These are phyloP conservation scores for Crucibulum parvulum DNA, from an alignment of 1,284 basidiomycete species.

Conservation along the genomic window DNA sequence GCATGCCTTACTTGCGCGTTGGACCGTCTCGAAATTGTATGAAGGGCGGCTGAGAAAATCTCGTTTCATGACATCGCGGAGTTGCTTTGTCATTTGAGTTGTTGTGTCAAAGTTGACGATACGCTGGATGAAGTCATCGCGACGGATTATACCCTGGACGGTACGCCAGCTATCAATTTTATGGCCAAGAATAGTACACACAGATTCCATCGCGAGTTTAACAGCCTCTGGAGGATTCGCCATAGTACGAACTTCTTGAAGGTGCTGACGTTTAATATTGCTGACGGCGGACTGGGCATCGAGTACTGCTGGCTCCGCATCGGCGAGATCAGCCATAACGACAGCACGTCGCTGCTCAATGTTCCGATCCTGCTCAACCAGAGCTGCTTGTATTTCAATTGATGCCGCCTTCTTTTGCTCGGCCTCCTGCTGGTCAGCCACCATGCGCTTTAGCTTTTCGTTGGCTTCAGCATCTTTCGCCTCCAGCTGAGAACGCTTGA, in stretches of 20 bases:
- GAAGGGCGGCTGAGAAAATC: conserved; percentile 93
- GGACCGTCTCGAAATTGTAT: conserved; percentile 96
- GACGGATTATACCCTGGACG: conserved; percentile 95
- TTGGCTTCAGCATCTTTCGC: conserved; percentile 96
- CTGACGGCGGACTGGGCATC: conserved; percentile 96
- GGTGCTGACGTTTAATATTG: conserved; percentile 96
- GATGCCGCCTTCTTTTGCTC: conserved; percentile 98
- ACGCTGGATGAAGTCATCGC: conserved; percentile 96
- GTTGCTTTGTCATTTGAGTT: conserved; percentile 86
- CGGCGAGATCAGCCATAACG: conserved; percentile 95
- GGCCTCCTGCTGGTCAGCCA: conserved; percentile 97
- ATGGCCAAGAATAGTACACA: conserved; percentile 97
- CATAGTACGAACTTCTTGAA: conserved; percentile 99
- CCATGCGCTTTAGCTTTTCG: conserved; percentile 98
- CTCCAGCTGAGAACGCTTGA: conserved; percentile 92
- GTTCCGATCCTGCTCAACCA: conserved; percentile 90
- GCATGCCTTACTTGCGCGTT: conserved; percentile 96
- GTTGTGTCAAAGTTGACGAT: conserved; percentile 98
- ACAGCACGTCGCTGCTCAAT: conserved; percentile 90
- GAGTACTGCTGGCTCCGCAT: conserved; percentile 96
- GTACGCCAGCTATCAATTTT: conserved; percentile 98
- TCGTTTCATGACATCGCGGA: conserved; percentile 93
- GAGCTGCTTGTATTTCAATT: conserved; percentile 93
- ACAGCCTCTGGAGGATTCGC: conserved; percentile 98
- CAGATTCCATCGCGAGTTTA: conserved; percentile 99